Conservation (phyloP, 2,329 filamentous ascomycete species). For the Fusarium anguioides region DNA sequence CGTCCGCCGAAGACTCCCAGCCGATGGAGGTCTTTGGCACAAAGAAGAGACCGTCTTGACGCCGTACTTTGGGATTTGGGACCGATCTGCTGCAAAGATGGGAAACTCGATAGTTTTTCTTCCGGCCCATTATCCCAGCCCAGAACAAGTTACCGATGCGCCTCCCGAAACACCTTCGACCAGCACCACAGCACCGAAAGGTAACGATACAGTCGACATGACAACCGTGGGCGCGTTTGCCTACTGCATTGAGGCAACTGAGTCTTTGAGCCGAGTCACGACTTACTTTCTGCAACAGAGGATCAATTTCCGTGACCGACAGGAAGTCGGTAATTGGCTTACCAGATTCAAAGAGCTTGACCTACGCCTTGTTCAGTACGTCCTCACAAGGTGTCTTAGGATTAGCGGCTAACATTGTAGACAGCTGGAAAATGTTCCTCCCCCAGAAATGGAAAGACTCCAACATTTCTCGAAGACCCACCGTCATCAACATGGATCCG, state of each 20-base stretch:
- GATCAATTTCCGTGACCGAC: constrained; percentile 53
- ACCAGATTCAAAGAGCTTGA: constrained; percentile 61
- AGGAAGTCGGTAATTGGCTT: constrained; percentile 57
- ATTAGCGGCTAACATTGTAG: fast-evolving
- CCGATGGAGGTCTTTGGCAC: constrained; percentile 56
- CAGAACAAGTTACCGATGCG: constrained; percentile 26
- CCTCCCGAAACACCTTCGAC: constrained; percentile 21
- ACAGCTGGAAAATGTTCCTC: constrained; percentile 51
- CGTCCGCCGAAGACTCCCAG: constrained; percentile 46
- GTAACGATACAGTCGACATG: constrained; percentile 39
- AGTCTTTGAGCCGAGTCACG: constrained; percentile 58
- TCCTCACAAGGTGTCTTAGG: fast-evolving
- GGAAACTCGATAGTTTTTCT: constrained; percentile 55
- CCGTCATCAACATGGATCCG: constrained; percentile 55
- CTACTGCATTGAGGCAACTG: constrained; percentile 60
- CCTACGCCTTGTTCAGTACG: constrained; percentile 56
- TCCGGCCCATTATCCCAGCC: constrained; percentile 47
- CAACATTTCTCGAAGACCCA: constrained; percentile 43
- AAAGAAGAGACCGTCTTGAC: constrained; percentile 52
- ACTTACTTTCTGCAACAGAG: constrained; percentile 58
- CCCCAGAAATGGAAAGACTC: constrained; percentile 51
- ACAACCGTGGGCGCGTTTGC: constrained; percentile 59
- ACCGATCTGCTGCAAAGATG: constrained; percentile 53
- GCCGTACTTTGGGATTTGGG: constrained; percentile 59
- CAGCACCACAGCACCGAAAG: not conserved